These are phyloP conservation scores for Lablab purpureus DNA, from an alignment of 306 rosid species.

Conservation along the genomic window DNA sequence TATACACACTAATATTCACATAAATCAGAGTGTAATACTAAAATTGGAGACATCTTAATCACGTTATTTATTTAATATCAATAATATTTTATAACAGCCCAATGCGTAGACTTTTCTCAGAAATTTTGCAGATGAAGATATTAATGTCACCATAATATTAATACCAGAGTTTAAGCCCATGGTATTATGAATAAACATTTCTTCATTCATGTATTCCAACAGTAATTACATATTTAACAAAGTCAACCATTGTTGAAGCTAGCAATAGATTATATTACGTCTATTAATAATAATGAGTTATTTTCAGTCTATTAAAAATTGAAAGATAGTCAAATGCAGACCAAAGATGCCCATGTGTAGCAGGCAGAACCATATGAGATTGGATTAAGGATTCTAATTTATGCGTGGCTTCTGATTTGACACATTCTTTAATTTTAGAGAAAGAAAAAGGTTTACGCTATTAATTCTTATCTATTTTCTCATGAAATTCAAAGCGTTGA, in stretches of 20 bases:
- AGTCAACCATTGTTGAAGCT: slow-evolving; percentile 32
- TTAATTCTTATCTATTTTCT: slow-evolving; percentile 24
- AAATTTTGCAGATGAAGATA: not conserved
- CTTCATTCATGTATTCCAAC: slow-evolving; percentile 15
- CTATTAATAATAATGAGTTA: not conserved
- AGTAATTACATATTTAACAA: not conserved
- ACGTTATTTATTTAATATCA: not conserved
- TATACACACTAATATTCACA: too few species aligned
- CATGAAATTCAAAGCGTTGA: slow-evolving; percentile 19
- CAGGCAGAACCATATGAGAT: slow-evolving; percentile 22
- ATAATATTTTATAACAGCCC: not conserved
- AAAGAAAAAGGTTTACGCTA: not conserved
- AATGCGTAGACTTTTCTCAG: not conserved
- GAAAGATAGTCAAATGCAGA: not conserved
- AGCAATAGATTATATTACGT: not conserved
- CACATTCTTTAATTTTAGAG: not conserved
- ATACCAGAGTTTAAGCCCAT: slow-evolving; percentile 14
- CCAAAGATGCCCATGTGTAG: slow-evolving; percentile 21
- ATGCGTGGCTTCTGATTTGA: slow-evolving; percentile 16
- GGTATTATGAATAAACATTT: not conserved
- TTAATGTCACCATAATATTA: not conserved
- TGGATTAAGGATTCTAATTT: slow-evolving; percentile 15
- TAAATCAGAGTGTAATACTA: too few species aligned
- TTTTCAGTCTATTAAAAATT: slow-evolving; percentile 20
- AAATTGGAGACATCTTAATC: too few species aligned